A percentile compares a stretch with the other conserved stretches of the same genome.
Conservation (phyloP, 1,284 basidiomycete species). For the Papiliotrema laurentii region DNA sequence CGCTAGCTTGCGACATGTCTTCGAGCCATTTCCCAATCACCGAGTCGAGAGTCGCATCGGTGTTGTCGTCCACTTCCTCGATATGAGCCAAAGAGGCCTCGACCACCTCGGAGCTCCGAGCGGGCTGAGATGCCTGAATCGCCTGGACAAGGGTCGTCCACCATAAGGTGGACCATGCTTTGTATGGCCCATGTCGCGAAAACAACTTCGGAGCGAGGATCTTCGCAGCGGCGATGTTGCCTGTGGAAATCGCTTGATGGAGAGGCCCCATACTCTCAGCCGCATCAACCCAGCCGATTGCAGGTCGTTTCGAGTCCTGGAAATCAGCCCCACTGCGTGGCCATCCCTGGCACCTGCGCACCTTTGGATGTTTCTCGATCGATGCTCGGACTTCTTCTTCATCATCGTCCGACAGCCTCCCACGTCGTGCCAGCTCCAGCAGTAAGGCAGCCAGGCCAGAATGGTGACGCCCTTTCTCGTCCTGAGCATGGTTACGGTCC, state of each 20-base stretch:
- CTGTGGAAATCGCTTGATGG: constrained; percentile 17
- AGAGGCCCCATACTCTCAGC: constrained; percentile 27
- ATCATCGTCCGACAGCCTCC: constrained; percentile 29
- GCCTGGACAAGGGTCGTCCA: constrained; percentile 29
- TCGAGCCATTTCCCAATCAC: constrained; percentile 22
- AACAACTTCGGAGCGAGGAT: constrained; percentile 26
- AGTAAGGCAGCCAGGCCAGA: constrained; percentile 23
- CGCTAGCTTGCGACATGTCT: constrained; percentile 5
- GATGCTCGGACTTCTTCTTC: constrained; percentile 28
- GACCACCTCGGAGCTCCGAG: constrained; percentile 10
- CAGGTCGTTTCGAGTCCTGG: background rate
- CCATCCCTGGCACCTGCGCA: constrained; percentile 6
- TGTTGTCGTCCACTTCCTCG: constrained; percentile 20
- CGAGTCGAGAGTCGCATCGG: constrained; percentile 14
- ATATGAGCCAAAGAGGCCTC: constrained; percentile 21
- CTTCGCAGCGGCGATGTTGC: constrained; percentile 15
- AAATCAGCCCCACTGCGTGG: background rate
- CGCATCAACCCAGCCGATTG: constrained; percentile 15
- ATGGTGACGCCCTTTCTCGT: constrained; percentile 23
- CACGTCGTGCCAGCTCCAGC: constrained; percentile 21
- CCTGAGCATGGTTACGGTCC: constrained; percentile 28
- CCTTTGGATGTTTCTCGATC: constrained; percentile 12
- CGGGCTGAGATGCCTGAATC: constrained; percentile 13
- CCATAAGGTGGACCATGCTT: constrained; percentile 27
- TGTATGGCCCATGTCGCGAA: constrained; percentile 30